Evolutionary conservation across 75 land plant species (phyloP), one percentile per base, ranked within the genome.

Genomic region (Larix kaempferi): DNA sequence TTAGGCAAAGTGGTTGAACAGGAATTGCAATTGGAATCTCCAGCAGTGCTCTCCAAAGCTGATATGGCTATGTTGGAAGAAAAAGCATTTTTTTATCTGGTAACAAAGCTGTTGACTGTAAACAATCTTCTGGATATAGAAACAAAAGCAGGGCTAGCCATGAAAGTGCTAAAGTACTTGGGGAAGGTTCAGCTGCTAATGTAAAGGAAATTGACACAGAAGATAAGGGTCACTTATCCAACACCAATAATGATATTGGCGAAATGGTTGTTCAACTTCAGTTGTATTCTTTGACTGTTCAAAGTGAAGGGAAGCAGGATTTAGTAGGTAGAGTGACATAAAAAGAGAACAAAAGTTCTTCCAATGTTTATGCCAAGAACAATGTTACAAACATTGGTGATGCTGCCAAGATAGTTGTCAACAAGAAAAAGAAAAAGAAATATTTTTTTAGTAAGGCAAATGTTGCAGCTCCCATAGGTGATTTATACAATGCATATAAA

Each of bases 401-500:
- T 39, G 22, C 37, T 37, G n/a, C 49, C 49, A 67, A 37, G 71
- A 1, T 5, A 67, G 12, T 33, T 37, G 22, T 5, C n/a, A 21
- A 0, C 21, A 67, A 37, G 57, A 86, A 79, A 66, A 97, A 91
- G 86, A 97, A 94, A 77, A 94, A 90, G 80, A 94, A 87, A 83
- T 91, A 91, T 61, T 26, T 84, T 26, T 82, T 92, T 77, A 85
- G 84, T 59, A 91, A 86, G 78, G 98, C 95, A 21, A 94, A 97
- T 89, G 95, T 94, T 74, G 88, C 89, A 5, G 94, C 94, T 12
- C 81, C 86, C 56, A 90, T 79, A 37, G 90, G 92, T 76, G 99
- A 97, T 86, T 84, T 97, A 13, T 97, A 94, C 75, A 90, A 78
- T 76, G 98, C 99, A 23, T 97, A 89, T 71, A 97, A 94, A 79